Evolutionary conservation across 352 stramenopile species (phyloP), one percentile per base, ranked within the genome.

Genomic region (Globisporangium abappressorium): DNA sequence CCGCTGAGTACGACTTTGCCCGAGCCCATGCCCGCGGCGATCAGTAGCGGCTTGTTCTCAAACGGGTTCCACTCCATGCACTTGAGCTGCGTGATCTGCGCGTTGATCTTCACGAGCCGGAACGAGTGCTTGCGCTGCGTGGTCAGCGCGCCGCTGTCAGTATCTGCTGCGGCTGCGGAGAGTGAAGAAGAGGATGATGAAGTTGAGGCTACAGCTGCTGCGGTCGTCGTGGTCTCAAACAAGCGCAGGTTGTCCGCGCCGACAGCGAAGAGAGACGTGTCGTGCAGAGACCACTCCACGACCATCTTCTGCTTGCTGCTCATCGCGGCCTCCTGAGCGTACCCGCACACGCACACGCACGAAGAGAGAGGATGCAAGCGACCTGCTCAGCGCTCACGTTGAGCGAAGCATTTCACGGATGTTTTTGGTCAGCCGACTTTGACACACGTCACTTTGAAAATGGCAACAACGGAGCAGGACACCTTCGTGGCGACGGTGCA

Each of bases 121-220:
- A 93, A 96, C 24, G 83, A 81, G 30, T 86, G 84, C 78, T 94
- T 94, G 68, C 88, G 88, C 66, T 94, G 86, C 60, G 88, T 96
- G 15, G 82, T 84, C 38, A 69, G 69, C 30, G 71, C 8, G 28
- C 41, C 6, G 24, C 34, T n/a, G 47, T 53, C 28, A 66, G 59
- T n/a, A 30, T 43, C 20, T 6, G 62, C 55, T 3, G 34, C 34
- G 24, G 59, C 65, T 41, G 38, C 33, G 33, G 22, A 20, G 9
- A 33, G 15, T 18, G 54, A 38, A 9, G 30, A 28, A 2, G 47
- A 57, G 63, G 33, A 38, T 0, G 30, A 46, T 20, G 47, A 57
- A 36, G 57, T 65, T 2, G 68, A 62, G 30, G 47, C 47, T 20
- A 22, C 22, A 5, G 61, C 59, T 36, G 47, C 8, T 4, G 64